Evolutionary conservation across 768 basidiomycete genomes (phyloP).

Genomic region (Saitozyma podzolica): DNA sequence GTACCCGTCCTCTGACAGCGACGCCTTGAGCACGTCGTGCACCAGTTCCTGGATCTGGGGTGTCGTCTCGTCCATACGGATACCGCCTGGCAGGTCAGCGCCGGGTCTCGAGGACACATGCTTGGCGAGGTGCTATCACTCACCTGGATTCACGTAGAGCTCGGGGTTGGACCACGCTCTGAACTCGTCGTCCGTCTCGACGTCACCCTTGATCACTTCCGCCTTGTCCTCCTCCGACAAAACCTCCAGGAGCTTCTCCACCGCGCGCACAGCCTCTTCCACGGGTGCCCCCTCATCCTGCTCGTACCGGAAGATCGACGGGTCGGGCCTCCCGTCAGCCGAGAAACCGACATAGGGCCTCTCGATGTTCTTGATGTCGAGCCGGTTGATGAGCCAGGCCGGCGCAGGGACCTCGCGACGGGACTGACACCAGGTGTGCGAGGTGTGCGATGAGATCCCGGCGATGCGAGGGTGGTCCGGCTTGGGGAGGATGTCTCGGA

Average conservation of each 20-base stretch:
- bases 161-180: constrained; percentile 39
- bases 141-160: constrained; percentile 40
- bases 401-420: constrained; percentile 30
- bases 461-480: constrained; percentile 37
- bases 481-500: constrained; percentile 30
- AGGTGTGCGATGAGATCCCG: constrained; percentile 29
- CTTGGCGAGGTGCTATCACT: neutral
- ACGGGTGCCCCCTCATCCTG: constrained; percentile 42
- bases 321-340: constrained; percentile 30
- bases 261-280: constrained; percentile 25
- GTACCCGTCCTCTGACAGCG: constrained; percentile 37
- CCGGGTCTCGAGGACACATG: neutral
- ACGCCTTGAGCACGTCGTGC: constrained; percentile 35
- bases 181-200: constrained; percentile 26
- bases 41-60: constrained; percentile 23
- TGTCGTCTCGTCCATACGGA: constrained; percentile 40
- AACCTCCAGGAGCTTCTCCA: constrained; percentile 18
- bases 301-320: constrained; percentile 22
- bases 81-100: constrained; percentile 25
- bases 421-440: constrained; percentile 32
- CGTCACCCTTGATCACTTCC: constrained; percentile 24
- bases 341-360: constrained; percentile 36
- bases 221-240: constrained; percentile 22
- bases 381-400: constrained; percentile 39
- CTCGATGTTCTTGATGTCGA: constrained; percentile 30